These are phyloP conservation scores for Aspergillus novoparasiticus DNA, from an alignment of 2,329 filamentous ascomycete genomes.

Conservation along the genomic window DNA sequence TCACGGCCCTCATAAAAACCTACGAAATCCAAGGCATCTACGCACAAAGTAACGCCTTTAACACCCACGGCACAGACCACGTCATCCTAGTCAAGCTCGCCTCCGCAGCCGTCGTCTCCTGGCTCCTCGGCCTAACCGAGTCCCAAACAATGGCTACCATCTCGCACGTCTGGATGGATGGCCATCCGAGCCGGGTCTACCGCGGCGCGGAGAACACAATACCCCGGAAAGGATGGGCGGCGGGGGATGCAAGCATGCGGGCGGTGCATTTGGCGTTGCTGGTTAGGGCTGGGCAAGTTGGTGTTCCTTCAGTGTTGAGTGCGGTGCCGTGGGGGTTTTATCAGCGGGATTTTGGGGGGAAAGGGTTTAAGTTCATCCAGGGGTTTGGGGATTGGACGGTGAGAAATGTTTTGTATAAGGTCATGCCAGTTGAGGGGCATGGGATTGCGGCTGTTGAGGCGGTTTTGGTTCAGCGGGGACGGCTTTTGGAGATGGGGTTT, in stretches of 20 bases:
- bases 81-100: slow-evolving; percentile 47
- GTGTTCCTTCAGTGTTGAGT: slow-evolving; percentile 33
- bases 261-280: slow-evolving; percentile 43
- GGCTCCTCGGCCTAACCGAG: slow-evolving; percentile 39
- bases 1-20: slow-evolving; percentile 42
- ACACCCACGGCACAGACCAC: slow-evolving; percentile 45
- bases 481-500: slow-evolving; percentile 16
- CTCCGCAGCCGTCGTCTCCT: slow-evolving; percentile 41
- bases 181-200: slow-evolving; percentile 38
- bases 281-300: slow-evolving; percentile 29
- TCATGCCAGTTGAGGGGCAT: slow-evolving; percentile 38
- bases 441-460: slow-evolving; percentile 38
- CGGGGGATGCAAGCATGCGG: slow-evolving; percentile 43
- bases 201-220: slow-evolving; percentile 38
- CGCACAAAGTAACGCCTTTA: slow-evolving; percentile 42
- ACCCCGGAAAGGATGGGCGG: slow-evolving; percentile 48
- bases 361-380: slow-evolving; percentile 20
- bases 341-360: slow-evolving; percentile 23
- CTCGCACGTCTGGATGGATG: slow-evolving; percentile 46
- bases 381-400: slow-evolving; percentile 27
- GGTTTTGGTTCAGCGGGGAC: slow-evolving; percentile 20
- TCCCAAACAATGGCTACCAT: slow-evolving; percentile 38
- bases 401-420: slow-evolving; percentile 29
- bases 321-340: slow-evolving; percentile 42
- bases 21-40: slow-evolving; percentile 48